Percentiles rank a stretch among this genome's conserved stretches.
Conservation (phyloP, 2,329 filamentous ascomycete genomes). For the Fusarium avenaceum region DNA sequence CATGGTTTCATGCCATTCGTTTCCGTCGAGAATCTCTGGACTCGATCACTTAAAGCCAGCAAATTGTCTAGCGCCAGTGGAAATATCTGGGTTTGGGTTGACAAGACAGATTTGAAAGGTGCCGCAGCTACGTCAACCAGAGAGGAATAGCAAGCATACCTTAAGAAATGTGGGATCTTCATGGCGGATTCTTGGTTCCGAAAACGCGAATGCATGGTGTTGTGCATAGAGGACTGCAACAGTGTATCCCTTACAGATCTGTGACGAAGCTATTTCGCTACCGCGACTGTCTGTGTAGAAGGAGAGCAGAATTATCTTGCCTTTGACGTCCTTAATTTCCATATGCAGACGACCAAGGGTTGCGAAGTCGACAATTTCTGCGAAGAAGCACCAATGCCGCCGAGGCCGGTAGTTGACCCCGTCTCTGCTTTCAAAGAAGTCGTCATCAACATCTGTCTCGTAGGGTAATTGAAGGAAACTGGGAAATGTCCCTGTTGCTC, state of each 20-base stretch:
- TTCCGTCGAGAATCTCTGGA: background rate
- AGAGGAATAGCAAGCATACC: background rate
- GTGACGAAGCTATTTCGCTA: background rate
- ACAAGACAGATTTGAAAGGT: background rate
- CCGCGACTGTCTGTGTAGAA: background rate
- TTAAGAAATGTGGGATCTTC: background rate
- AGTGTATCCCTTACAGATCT: background rate
- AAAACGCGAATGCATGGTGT: background rate
- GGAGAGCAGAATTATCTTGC: background rate
- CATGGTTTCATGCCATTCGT: background rate
- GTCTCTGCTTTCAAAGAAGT: background rate
- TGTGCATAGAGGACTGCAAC: background rate
- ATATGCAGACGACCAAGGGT: background rate
- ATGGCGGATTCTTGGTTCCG: background rate
- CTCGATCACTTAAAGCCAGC: background rate
- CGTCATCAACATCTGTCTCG: fast-evolving
- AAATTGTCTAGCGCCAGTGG: background rate
- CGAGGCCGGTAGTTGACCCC: background rate
- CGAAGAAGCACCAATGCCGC: conserved; percentile 7
- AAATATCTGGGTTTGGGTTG: background rate
- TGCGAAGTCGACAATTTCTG: background rate
- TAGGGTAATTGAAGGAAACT: background rate
- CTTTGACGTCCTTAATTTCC: background rate
- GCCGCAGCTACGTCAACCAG: fast-evolving
- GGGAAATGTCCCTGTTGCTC: background rate